These are phyloP conservation scores for Xylaria sp. DNA, from an alignment of 2,329 filamentous ascomycete genomes.

Conservation along the genomic window DNA sequence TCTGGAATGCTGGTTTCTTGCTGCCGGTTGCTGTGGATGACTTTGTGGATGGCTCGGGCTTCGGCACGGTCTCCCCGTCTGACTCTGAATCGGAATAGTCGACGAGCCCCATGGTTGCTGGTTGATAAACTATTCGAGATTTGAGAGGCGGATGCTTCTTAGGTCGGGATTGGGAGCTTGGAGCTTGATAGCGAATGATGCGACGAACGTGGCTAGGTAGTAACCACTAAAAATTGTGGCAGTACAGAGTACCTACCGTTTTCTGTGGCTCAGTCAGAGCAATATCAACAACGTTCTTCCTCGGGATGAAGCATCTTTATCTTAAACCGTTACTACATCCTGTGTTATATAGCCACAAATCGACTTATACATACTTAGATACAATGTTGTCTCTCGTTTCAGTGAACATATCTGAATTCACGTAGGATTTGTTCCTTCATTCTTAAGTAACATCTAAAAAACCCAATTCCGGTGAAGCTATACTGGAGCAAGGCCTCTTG, in stretches of 20 bases:
- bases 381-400: too few relatives aligned
- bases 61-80: conserved; percentile 60
- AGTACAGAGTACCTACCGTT: too few relatives aligned
- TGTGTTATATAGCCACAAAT: too few relatives aligned
- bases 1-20: conserved; percentile 70
- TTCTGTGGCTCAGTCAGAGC: not conserved
- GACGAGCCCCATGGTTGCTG: conserved; percentile 72
- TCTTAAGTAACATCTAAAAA: too few relatives aligned
- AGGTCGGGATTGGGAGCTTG: conserved; percentile 10
- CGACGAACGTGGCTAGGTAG: conserved; percentile 17
- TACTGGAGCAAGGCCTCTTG: too few relatives aligned
- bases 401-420: too few relatives aligned
- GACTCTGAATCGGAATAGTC: conserved; percentile 85
- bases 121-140: conserved; percentile 5
- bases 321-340: too few relatives aligned
- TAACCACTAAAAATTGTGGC: not conserved
- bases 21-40: conserved; percentile 37
- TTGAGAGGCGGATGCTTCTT: not conserved
- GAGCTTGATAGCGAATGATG: conserved; percentile 6
- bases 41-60: conserved; percentile 47
- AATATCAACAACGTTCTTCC: not conserved
- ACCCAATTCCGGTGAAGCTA: too few relatives aligned
- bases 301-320: too few relatives aligned
- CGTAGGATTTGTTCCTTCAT: too few relatives aligned
- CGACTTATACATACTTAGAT: too few relatives aligned